These are phyloP conservation scores for Excoecaria cochinchinensis DNA, from an alignment of 345 rosid species.

Conservation along the genomic window DNA sequence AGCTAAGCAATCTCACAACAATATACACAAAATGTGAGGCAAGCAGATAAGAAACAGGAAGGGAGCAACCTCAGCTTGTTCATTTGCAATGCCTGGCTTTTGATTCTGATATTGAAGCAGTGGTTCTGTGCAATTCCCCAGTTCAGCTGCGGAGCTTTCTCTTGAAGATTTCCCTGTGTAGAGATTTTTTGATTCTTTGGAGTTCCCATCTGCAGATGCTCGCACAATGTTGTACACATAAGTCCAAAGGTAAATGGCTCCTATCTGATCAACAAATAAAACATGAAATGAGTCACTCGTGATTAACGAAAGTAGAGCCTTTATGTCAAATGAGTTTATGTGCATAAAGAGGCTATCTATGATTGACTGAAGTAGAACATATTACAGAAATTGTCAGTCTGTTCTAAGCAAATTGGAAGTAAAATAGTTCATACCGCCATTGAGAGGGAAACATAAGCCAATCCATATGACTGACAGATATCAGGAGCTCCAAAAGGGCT, in stretches of 20 bases:
- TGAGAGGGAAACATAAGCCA: constrained; percentile 63
- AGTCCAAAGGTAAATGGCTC: constrained; percentile 11
- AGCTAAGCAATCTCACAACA: too few relatives aligned
- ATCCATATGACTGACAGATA: constrained; percentile 42
- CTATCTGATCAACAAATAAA: not conserved
- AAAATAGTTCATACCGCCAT: constrained; percentile 50
- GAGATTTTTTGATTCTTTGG: constrained; percentile 18
- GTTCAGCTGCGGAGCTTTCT: constrained; percentile 21
- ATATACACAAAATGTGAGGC: not conserved
- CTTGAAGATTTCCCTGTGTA: constrained; percentile 14
- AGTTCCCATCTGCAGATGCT: constrained; percentile 25
- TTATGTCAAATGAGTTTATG: not conserved
- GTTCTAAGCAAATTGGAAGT: not conserved
- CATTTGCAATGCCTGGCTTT: constrained; percentile 15
- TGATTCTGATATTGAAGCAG: constrained; percentile 33
- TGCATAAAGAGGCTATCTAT: too few relatives aligned
- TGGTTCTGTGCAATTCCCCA: constrained; percentile 39
- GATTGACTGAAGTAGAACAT: too few relatives aligned
- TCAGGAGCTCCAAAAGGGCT: constrained; percentile 65
- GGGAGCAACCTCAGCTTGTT: constrained; percentile 25
- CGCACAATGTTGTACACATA: constrained; percentile 54
- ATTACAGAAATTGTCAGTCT: too few relatives aligned
- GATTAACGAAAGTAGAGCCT: too few relatives aligned
- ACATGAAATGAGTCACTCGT: not conserved
- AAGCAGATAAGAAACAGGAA: too few relatives aligned